Evolutionary conservation across 768 basidiomycete species (phyloP).

Genomic region (Tulasnella sp.): DNA sequence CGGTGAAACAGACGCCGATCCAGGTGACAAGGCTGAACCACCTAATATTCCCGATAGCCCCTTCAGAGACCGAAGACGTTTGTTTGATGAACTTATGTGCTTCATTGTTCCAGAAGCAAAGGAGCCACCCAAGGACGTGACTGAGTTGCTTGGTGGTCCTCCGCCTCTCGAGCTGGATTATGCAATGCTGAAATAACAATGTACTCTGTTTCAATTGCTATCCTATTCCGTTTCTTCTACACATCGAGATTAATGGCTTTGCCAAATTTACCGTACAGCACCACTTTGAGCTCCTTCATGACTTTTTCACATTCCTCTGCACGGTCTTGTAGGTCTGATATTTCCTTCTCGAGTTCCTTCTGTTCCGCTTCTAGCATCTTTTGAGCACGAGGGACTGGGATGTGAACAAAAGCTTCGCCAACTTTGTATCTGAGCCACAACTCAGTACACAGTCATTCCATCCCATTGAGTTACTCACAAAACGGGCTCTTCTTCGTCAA

Average conservation of each 20-base stretch:
- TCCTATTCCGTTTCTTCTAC: neutral
- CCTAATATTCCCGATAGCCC: neutral
- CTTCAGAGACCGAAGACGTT: conserved; percentile 39
- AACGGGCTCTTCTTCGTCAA: conserved; percentile 70
- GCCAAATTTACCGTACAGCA: conserved; percentile 84
- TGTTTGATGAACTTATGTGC: conserved; percentile 53
- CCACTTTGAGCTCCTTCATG: conserved; percentile 71
- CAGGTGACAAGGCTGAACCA: neutral
- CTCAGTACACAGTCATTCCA: neutral
- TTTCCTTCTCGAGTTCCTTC: conserved; percentile 40
- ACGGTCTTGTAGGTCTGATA: conserved; percentile 36
- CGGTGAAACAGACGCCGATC: neutral
- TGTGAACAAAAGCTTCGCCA: conserved; percentile 78
- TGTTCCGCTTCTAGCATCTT: conserved; percentile 62
- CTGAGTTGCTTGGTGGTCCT: conserved; percentile 38
- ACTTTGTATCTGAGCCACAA: conserved; percentile 59
- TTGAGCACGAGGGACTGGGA: conserved; percentile 54
- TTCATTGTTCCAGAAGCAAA: conserved; percentile 52
- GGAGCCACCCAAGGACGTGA: conserved; percentile 49
- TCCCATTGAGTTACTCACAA: conserved; percentile 37
- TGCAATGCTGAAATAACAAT: too few relatives aligned
- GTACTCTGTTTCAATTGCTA: too few relatives aligned
- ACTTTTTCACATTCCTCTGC: conserved; percentile 54
- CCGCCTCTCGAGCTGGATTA: neutral
- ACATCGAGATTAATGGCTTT: conserved; percentile 77